Conservation (phyloP, 192 early-diverging fungal genomes). For the Rhizoclosmatium globosum region DNA sequence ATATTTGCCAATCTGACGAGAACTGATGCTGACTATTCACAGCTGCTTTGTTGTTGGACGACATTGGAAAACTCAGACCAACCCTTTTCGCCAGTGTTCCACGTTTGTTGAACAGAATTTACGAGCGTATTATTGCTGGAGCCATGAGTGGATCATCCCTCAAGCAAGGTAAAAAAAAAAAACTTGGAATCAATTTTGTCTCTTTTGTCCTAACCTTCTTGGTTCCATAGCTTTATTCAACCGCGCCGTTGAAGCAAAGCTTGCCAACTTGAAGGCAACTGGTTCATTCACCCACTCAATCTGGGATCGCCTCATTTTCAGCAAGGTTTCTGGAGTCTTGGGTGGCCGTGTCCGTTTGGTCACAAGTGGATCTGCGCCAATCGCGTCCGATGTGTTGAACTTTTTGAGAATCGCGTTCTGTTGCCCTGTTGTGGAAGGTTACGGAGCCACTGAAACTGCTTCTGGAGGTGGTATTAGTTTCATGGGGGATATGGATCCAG, state of each 20-base stretch:
- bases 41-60: slow-evolving; percentile 79
- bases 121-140: slow-evolving; percentile 74
- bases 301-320: slow-evolving; percentile 90
- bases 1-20: no score
- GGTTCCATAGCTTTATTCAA: slow-evolving; percentile 12
- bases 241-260: slow-evolving; percentile 20
- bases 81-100: slow-evolving; percentile 89
- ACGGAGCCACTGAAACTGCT: slow-evolving; percentile 54
- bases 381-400: slow-evolving; percentile 57
- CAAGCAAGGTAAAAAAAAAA: slow-evolving; percentile 10
- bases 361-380: slow-evolving; percentile 56
- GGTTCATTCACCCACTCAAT: slow-evolving; percentile 73
- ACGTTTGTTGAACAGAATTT: slow-evolving; percentile 87
- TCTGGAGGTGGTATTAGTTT: slow-evolving; percentile 49
- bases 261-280: slow-evolving; percentile 66
- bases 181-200: slow-evolving; percentile 49
- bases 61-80: slow-evolving; percentile 83
- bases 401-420: slow-evolving; percentile 57
- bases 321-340: slow-evolving; percentile 77
- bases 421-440: slow-evolving; percentile 79
- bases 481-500: slow-evolving; percentile 69
- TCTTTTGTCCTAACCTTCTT: not conserved
- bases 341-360: slow-evolving; percentile 69
- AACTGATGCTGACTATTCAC: slow-evolving; percentile 1
- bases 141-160: slow-evolving; percentile 32